These are phyloP conservation scores for Erodium maritimum DNA, from an alignment of 345 rosid species.

Conservation along the genomic window DNA sequence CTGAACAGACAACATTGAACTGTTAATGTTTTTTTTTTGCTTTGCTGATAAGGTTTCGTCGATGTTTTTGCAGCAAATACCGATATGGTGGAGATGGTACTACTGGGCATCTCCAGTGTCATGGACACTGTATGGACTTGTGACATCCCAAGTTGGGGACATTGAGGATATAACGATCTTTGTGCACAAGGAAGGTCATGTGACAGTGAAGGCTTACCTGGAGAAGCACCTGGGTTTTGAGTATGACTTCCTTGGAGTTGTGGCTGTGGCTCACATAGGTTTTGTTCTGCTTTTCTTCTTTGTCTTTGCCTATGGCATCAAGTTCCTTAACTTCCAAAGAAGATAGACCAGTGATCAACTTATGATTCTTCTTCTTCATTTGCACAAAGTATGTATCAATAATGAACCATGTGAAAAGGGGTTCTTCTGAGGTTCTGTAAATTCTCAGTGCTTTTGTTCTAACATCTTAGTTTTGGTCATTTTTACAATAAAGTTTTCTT, in stretches of 20 bases:
- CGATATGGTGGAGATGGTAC: constrained; percentile 64
- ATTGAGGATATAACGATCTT: constrained; percentile 2
- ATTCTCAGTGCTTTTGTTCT: no score
- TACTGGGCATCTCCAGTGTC: constrained; percentile 49
- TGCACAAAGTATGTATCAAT: no score
- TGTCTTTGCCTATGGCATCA: constrained; percentile 1
- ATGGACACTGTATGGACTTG: constrained; percentile 50
- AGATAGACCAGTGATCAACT: not conserved
- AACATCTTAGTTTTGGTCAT: no score
- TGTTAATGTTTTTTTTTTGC: not conserved
- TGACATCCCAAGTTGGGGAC: constrained; percentile 44
- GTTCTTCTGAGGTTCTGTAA: no score
- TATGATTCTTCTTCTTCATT: no score
- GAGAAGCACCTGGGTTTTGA: constrained; percentile 7
- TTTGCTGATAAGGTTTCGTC: not conserved
- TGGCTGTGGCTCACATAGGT: constrained; percentile 3
- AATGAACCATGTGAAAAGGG: no score
- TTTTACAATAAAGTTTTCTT: no score
- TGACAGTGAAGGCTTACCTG: constrained; percentile 27
- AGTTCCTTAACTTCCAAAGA: constrained; percentile 5
- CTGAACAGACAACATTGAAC: not conserved
- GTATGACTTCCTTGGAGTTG: constrained; percentile 5
- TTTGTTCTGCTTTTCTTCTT: not conserved
- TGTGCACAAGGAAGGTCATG: constrained; percentile 11
- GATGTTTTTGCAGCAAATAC: constrained; percentile 33